phyloP scores from a whole-genome alignment of 2,329 filamentous ascomycete genomes.

The Cordyceps farinosa region DNA sequence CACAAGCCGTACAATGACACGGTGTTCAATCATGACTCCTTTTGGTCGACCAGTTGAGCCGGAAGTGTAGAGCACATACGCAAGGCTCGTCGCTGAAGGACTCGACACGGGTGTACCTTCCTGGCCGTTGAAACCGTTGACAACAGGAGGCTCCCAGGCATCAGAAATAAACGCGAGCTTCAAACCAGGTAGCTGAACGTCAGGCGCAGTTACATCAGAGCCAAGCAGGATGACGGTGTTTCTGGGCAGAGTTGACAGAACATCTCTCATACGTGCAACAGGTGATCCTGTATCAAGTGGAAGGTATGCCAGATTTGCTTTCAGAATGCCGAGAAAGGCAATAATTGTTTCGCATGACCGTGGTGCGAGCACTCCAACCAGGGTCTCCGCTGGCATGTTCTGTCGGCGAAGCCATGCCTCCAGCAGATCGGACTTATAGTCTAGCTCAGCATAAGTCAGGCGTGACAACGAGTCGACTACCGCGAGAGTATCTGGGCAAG shows the following conservation, averaged over 20 bases:
- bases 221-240: constrained; percentile 21
- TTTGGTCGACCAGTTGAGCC: constrained; percentile 49
- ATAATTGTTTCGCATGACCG: constrained; percentile 26
- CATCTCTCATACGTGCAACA: constrained; percentile 17
- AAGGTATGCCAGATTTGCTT: constrained; percentile 26
- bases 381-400: constrained; percentile 16
- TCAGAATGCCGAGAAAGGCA: constrained; percentile 25
- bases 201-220: not conserved
- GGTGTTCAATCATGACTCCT: constrained; percentile 38
- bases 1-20: constrained; percentile 19
- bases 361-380: constrained; percentile 22
- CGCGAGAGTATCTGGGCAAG: constrained; percentile 17
- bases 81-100: constrained; percentile 19
- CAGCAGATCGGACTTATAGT: constrained; percentile 21
- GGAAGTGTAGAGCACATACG: constrained; percentile 47
- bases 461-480: constrained; percentile 20
- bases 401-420: constrained; percentile 21
- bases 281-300: constrained; percentile 24
- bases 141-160: not conserved
- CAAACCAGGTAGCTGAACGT: not conserved
- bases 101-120: no score
- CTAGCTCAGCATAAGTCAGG: constrained; percentile 26
- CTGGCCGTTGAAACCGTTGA: not conserved
- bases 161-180: not conserved
- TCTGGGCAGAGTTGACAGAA: constrained; percentile 10